These are phyloP conservation scores for Penicillium cataractarum DNA, from an alignment of 495 filamentous ascomycete genomes.

Conservation along the genomic window DNA sequence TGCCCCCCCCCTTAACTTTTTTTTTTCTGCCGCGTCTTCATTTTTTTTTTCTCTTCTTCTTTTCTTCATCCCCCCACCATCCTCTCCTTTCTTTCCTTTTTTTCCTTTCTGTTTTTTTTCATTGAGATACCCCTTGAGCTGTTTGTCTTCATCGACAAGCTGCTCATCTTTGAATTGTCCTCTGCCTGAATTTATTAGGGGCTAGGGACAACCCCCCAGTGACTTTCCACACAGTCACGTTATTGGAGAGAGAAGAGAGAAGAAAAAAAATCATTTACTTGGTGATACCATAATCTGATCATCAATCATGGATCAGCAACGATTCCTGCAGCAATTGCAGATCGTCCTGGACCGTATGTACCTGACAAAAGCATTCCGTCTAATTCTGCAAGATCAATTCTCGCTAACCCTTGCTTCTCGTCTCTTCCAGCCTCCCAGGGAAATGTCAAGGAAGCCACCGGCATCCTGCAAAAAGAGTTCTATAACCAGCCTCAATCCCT, in stretches of 20 bases:
- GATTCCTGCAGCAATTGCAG: slow-evolving; percentile 73
- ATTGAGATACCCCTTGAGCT: slow-evolving; percentile 46
- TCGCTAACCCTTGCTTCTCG: slow-evolving; percentile 21
- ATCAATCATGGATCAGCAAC: slow-evolving; percentile 70
- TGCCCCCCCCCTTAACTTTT: slow-evolving; percentile 22
- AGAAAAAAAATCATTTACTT: slow-evolving; percentile 14
- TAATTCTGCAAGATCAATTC: neutral
- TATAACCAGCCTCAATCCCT: slow-evolving; percentile 85
- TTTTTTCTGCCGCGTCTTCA: slow-evolving; percentile 28
- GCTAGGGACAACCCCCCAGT: slow-evolving; percentile 29
- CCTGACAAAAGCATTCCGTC: neutral
- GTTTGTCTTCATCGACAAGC: slow-evolving; percentile 41
- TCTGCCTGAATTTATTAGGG: slow-evolving; percentile 21
- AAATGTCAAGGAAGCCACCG: slow-evolving; percentile 85
- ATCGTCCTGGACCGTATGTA: slow-evolving; percentile 74
- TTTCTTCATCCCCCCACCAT: slow-evolving; percentile 27
- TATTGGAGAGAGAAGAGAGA: neutral
- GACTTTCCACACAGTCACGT: slow-evolving; percentile 4
- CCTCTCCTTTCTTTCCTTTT: slow-evolving; percentile 25
- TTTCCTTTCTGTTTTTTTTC: slow-evolving; percentile 29
- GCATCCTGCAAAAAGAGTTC: slow-evolving; percentile 85
- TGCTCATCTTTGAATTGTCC: slow-evolving; percentile 33
- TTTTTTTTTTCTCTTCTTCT: slow-evolving; percentile 31
- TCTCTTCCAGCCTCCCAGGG: slow-evolving; percentile 43
- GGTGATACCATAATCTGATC: slow-evolving; percentile 18